These are phyloP conservation scores for Solanum chilense DNA, from an alignment of 257 asterid genomes.

Conservation along the genomic window DNA sequence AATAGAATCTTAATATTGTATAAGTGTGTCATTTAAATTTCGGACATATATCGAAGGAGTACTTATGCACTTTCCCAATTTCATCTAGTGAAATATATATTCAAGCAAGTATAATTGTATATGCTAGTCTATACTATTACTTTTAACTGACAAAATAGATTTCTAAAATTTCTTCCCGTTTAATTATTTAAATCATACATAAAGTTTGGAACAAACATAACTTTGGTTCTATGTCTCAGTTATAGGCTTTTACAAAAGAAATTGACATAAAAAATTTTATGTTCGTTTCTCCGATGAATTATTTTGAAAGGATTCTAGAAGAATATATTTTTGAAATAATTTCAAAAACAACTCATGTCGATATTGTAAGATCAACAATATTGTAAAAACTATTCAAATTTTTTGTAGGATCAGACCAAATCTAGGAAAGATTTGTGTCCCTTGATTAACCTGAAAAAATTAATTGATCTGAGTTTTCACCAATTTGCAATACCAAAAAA, in stretches of 20 bases:
- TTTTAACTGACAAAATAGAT: neutral
- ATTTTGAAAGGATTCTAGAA: neutral
- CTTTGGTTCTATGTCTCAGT: neutral
- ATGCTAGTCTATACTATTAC: neutral
- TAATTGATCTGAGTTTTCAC: neutral
- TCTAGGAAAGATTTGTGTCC: too few relatives aligned
- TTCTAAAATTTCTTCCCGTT: neutral
- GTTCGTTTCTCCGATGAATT: neutral
- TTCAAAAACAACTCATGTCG: neutral
- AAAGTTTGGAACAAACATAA: neutral
- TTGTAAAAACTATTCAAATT: too few relatives aligned
- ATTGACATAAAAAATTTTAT: neutral
- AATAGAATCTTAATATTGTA: too few relatives aligned
- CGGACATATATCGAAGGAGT: too few relatives aligned
- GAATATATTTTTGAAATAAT: neutral
- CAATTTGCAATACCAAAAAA: neutral
- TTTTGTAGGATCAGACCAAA: neutral
- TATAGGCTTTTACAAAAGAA: neutral
- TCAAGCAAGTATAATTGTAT: neutral
- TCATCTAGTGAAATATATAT: too few relatives aligned
- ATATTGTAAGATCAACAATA: neutral
- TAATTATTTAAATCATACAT: neutral
- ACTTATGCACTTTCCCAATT: too few relatives aligned
- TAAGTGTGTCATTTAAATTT: too few relatives aligned
- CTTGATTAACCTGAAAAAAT: neutral